Evolutionary conservation across 441 rosid species (phyloP).

Genomic region (Arabidopsis lyrata): DNA sequence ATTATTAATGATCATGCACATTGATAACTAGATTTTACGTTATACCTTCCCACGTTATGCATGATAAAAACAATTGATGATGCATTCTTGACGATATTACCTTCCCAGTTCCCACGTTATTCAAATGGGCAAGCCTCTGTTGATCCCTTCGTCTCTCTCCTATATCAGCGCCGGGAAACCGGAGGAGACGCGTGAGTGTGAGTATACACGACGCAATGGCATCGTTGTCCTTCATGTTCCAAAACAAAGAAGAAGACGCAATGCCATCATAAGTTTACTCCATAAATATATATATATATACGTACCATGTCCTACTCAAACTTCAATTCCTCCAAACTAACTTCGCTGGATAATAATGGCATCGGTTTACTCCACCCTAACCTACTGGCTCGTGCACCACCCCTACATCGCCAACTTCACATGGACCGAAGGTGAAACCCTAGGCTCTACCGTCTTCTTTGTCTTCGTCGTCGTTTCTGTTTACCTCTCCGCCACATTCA

Average conservation of each 20-base stretch:
- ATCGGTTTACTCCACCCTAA: slow-evolving; percentile 40
- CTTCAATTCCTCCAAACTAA: background rate
- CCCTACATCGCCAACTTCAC: slow-evolving; percentile 65
- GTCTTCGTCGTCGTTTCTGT: slow-evolving; percentile 45
- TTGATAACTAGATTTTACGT: slow-evolving; percentile 2
- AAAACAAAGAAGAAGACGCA: background rate
- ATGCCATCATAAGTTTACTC: background rate
- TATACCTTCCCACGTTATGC: background rate
- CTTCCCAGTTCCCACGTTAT: slow-evolving; percentile 22
- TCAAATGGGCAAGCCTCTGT: background rate
- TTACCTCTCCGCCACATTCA: slow-evolving; percentile 61
- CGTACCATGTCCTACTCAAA: background rate
- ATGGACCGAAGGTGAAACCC: slow-evolving; percentile 67
- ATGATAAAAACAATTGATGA: background rate
- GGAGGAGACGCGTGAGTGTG: background rate
- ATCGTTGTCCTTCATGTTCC: slow-evolving; percentile 15
- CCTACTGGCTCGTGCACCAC: slow-evolving; percentile 67
- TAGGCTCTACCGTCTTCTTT: slow-evolving; percentile 71
- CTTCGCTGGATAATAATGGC: slow-evolving; percentile 17
- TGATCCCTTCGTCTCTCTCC: slow-evolving; percentile 2
- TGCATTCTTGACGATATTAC: slow-evolving; percentile 17
- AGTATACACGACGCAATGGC: slow-evolving; percentile 15
- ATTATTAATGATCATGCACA: slow-evolving; percentile 7
- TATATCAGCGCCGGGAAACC: slow-evolving; percentile 2
- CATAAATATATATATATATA: background rate